These are phyloP conservation scores for Xylaria grammica DNA, from an alignment of 495 filamentous ascomycete species.

Conservation along the genomic window DNA sequence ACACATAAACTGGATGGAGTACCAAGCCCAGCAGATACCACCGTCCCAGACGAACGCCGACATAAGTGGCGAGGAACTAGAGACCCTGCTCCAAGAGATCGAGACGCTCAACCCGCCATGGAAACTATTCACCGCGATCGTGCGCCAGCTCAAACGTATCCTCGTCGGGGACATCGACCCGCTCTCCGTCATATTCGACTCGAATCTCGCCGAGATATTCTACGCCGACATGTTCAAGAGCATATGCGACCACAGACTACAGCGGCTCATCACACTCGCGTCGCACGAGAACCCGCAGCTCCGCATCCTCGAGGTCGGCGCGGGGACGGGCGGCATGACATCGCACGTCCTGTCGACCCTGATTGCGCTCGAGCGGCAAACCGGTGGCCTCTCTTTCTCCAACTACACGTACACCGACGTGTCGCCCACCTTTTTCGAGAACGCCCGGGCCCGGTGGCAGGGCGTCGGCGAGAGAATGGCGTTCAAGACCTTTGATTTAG, in stretches of 20 bases:
- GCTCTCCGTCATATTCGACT: slow-evolving; percentile 40
- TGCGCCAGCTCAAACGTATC: slow-evolving; percentile 41
- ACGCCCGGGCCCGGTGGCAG: slow-evolving; percentile 32
- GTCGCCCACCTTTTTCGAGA: slow-evolving; percentile 56
- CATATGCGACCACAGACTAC: slow-evolving; percentile 30
- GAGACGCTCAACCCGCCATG: slow-evolving; percentile 30
- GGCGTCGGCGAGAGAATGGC: slow-evolving; percentile 29
- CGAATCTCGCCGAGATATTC: slow-evolving; percentile 30
- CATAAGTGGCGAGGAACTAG: slow-evolving; percentile 3
- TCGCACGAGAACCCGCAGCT: slow-evolving; percentile 49
- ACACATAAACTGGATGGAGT: slow-evolving; percentile 36
- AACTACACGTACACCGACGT: slow-evolving; percentile 61
- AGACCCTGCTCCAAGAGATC: slow-evolving; percentile 23
- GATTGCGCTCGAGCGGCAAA: slow-evolving; percentile 27
- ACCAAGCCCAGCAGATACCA: slow-evolving; percentile 21
- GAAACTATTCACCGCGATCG: slow-evolving; percentile 36
- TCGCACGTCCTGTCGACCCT: slow-evolving; percentile 27
- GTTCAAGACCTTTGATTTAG: slow-evolving; percentile 42
- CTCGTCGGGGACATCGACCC: slow-evolving; percentile 47
- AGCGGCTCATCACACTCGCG: slow-evolving; percentile 30
- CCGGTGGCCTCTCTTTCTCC: slow-evolving; percentile 31
- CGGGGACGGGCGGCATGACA: slow-evolving; percentile 50
- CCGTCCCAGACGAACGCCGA: slow-evolving; percentile 1
- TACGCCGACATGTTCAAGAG: slow-evolving; percentile 33
- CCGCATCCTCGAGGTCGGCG: slow-evolving; percentile 54